A percentile compares a stretch with the other conserved stretches of the same genome.
Conservation (phyloP, 2,329 filamentous ascomycete genomes). For the Talaromyces sp. region DNA sequence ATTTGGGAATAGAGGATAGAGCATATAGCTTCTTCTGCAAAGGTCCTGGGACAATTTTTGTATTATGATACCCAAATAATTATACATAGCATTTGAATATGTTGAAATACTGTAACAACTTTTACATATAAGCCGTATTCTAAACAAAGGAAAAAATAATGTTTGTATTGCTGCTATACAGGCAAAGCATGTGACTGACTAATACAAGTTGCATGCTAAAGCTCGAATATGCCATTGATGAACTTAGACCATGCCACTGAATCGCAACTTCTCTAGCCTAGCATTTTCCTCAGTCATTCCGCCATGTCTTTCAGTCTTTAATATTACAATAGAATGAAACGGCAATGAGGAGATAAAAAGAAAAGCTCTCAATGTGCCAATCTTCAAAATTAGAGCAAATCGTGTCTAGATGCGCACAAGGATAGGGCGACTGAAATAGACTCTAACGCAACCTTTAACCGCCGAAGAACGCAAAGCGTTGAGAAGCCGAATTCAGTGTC, state of each 20-base stretch:
- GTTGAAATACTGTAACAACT: background rate
- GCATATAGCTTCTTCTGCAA: background rate
- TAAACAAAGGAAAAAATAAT: conserved; percentile 9
- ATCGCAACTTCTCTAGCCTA: background rate
- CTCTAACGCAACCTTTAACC: background rate
- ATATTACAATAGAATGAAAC: conserved; percentile 1
- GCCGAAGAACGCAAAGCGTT: background rate
- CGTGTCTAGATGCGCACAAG: background rate
- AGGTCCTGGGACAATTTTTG: background rate
- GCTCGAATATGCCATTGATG: background rate
- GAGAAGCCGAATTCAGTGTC: conserved; percentile 5
- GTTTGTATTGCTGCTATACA: conserved; percentile 12
- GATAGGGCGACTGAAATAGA: conserved; percentile 8
- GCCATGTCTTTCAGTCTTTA: background rate
- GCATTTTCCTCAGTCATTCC: background rate
- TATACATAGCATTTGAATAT: background rate
- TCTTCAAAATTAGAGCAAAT: background rate
- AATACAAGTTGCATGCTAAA: background rate
- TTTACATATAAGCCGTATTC: background rate
- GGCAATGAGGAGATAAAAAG: background rate
- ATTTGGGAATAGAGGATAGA: background rate
- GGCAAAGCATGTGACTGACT: conserved; percentile 3
- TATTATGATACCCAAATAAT: background rate
- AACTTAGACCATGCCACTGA: conserved; percentile 14
- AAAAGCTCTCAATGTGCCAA: background rate